Evolutionary conservation across 2,329 filamentous ascomycete species (phyloP), one percentile per base, ranked within the genome.

Genomic region (Cladosporium velox): DNA sequence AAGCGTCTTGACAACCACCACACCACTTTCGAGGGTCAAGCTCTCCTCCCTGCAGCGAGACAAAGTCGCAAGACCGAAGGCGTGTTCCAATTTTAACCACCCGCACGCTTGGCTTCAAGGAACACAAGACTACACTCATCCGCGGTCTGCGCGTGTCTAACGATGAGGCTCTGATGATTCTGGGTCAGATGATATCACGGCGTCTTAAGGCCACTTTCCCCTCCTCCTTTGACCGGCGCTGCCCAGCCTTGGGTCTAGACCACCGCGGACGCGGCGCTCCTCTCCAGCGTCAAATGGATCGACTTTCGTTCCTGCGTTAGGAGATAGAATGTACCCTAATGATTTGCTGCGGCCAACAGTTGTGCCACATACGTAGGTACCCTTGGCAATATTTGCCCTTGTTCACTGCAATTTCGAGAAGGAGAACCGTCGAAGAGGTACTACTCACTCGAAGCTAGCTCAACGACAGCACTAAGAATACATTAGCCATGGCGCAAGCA

Each of bases 241-340:
- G 55, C 55, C 32, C 55, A 58, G 55, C 10, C 32, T 24, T 26
- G 6, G 34, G n/a, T 35, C 55, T 41, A 58, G 55, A 58, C 55
- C 55, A 41, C 21, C 18, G 24, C 21, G n/a, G 30, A 35, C 24
- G 34, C 12, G 14, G 24, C 49, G 14, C 49, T 52, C 49, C 12
- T 47, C 24, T 52, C 55, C 24, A 34, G 34, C 14, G 10, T 15
- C 55, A 58, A 10, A 58, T 26, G 32, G 21, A 15, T 34, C 41
- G 12, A 28, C n/a, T 58, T 34, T 24, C 24, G 55, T 38, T 58
- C 32, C 30, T 58, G 55, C n/a, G 55, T 58, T 34, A 38, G 32
- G 2, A 41, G 55, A 35, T 10, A 32, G 30, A 32, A 18, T 28
- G 14, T 10, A 30, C 28, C 26, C 24, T 54, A 30, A n/a, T 54